Percentiles rank a stretch among this genome's conserved stretches.
These are phyloP conservation scores for Suhomyces vadensis DNA, from an alignment of 805 yeast genomes.

Conservation along the genomic window DNA sequence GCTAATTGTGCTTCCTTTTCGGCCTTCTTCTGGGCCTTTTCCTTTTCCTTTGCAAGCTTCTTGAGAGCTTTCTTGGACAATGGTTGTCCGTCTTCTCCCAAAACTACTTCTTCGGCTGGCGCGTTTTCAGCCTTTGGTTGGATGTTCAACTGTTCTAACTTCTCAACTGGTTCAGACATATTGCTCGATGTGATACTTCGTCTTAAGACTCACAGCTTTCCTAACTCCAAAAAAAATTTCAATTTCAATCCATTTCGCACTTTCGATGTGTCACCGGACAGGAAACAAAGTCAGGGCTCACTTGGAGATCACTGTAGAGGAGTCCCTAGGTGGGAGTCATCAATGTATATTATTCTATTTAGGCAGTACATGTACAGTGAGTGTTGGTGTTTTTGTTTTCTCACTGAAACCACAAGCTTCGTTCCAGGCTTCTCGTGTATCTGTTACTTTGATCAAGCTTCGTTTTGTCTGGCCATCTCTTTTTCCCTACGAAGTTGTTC, in stretches of 20 bases:
- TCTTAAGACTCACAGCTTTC: not conserved
- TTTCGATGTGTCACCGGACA: conserved; percentile 5
- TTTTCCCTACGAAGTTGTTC: conserved; percentile 33
- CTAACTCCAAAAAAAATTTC: not conserved
- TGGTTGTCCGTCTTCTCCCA: conserved; percentile 81
- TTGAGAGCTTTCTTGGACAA: conserved; percentile 91
- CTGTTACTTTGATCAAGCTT: not conserved
- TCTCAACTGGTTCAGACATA: conserved; percentile 29
- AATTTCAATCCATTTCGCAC: not conserved
- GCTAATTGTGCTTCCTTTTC: conserved; percentile 89
- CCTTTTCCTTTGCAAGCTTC: conserved; percentile 90
- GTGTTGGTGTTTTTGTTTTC: not conserved
- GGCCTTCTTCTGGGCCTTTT: conserved; percentile 89
- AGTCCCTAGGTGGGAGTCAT: not conserved
- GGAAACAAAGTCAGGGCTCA: conserved; percentile 2
- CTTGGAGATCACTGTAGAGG: not conserved
- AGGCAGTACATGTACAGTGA: not conserved
- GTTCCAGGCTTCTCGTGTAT: not conserved
- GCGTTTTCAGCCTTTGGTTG: conserved; percentile 16
- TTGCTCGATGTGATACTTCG: not conserved
- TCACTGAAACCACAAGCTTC: too few relatives aligned
- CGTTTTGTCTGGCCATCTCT: not conserved
- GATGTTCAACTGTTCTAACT: conserved; percentile 24
- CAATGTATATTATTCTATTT: not conserved
- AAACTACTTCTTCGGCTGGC: conserved; percentile 26